phyloP scores from a whole-genome alignment of 176 grass and related monocot genomes.

The Aegilops sharonensis region DNA sequence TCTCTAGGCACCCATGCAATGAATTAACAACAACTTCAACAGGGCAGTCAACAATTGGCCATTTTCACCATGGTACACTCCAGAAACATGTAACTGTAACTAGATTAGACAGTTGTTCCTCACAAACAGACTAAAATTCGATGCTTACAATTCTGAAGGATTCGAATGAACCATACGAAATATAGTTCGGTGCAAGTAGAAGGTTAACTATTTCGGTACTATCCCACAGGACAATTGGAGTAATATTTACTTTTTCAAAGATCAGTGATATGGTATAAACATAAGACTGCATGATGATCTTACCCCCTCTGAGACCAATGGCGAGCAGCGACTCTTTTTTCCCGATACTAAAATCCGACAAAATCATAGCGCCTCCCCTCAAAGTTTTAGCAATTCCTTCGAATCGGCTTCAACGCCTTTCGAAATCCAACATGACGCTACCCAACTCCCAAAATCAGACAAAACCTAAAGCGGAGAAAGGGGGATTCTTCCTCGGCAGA shows the following conservation, averaged over 20 bases:
- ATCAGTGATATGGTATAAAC: not conserved
- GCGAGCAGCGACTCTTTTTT: not conserved
- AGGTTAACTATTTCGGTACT: not conserved
- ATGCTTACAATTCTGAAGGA: not conserved
- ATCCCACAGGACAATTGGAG: not conserved
- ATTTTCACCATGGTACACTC: not conserved
- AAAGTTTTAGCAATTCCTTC: not conserved
- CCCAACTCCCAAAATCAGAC: not conserved
- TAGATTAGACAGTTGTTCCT: too few species aligned
- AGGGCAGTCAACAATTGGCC: not conserved
- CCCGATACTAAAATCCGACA: not conserved
- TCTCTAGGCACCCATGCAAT: not conserved
- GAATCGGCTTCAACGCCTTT: not conserved
- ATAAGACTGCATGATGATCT: not conserved
- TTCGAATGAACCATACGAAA: not conserved
- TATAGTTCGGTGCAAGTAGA: not conserved
- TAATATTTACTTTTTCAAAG: not conserved
- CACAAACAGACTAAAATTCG: not conserved
- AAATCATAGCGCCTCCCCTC: not conserved
- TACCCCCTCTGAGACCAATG: not conserved
- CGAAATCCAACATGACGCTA: not conserved
- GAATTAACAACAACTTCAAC: not conserved
- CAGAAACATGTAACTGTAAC: not conserved
- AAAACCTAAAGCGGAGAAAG: not conserved
- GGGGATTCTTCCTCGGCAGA: not conserved